A percentile compares a stretch with the other conserved stretches of the same genome.
phyloP scores from a whole-genome alignment of 805 yeast genomes.

The Zygosaccharomyces gambellarensis region DNA sequence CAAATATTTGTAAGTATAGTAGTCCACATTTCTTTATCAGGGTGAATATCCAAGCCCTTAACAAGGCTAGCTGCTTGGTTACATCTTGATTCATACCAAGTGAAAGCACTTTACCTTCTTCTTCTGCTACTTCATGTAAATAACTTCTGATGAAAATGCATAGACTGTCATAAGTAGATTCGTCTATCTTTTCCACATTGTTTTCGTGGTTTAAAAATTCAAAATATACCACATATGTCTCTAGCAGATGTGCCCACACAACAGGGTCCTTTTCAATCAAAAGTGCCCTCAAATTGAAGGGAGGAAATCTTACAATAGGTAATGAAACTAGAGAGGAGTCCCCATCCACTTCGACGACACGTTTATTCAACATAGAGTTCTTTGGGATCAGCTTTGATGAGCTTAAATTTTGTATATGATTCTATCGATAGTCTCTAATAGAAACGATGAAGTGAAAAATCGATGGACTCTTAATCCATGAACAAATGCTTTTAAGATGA shows the following conservation, averaged over 20 bases:
- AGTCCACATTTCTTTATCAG: slow-evolving; percentile 50
- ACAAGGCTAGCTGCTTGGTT: slow-evolving; percentile 42
- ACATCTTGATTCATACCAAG: slow-evolving; percentile 73
- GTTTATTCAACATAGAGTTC: slow-evolving; percentile 9
- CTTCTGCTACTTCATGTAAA: slow-evolving; percentile 57
- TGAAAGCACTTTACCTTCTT: slow-evolving; percentile 56
- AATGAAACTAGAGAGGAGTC: slow-evolving; percentile 29
- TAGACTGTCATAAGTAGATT: slow-evolving; percentile 55
- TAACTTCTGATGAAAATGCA: slow-evolving; percentile 52
- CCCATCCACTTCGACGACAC: slow-evolving; percentile 22
- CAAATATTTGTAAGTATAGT: slow-evolving; percentile 51
- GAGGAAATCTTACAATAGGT: slow-evolving; percentile 69
- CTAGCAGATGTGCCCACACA: slow-evolving; percentile 70
- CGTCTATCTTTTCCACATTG: slow-evolving; percentile 40
- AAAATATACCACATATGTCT: slow-evolving; percentile 53
- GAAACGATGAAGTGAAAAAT: no score
- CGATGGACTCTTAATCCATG: no score
- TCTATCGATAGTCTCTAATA: no score
- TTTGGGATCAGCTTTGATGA: background rate
- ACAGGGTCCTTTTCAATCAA: slow-evolving; percentile 79
- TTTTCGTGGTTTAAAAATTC: slow-evolving; percentile 41
- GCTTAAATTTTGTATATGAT: background rate
- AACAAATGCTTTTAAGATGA: no score
- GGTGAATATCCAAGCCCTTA: slow-evolving; percentile 48
- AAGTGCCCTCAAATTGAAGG: slow-evolving; percentile 69